Conservation (phyloP, 441 rosid species). For the Populus hybrid region DNA sequence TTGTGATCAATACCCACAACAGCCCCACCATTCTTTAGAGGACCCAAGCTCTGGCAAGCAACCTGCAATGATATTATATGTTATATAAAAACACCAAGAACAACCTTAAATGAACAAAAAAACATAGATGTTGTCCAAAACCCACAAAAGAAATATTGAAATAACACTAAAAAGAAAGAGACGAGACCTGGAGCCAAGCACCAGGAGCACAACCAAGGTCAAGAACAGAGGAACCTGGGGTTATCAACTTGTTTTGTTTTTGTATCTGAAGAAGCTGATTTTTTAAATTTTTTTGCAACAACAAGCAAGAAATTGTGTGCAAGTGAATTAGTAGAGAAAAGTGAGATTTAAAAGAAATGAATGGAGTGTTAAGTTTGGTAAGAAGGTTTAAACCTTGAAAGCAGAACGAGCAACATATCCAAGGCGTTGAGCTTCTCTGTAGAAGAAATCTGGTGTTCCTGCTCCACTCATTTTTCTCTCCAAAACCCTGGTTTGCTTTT, state of each 20-base stretch:
- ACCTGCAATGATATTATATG: constrained; percentile 42
- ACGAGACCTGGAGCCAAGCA: constrained; percentile 94
- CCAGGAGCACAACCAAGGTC: constrained; percentile 99
- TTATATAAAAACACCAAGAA: neutral
- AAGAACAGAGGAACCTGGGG: constrained; percentile 81
- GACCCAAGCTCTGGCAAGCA: constrained; percentile 91
- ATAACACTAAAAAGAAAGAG: neutral
- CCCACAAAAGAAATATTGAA: neutral
- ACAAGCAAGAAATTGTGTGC: neutral
- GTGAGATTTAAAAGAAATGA: neutral
- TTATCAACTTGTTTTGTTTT: constrained; percentile 71
- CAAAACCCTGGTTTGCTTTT: constrained; percentile 13
- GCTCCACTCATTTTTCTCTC: constrained; percentile 64
- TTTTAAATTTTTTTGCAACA: constrained; percentile 19
- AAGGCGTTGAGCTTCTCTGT: constrained; percentile 94
- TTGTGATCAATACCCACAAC: constrained; percentile 90
- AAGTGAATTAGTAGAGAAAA: neutral
- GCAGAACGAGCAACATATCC: constrained; percentile 99
- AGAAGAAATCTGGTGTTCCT: constrained; percentile 92
- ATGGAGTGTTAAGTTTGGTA: neutral
- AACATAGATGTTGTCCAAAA: neutral
- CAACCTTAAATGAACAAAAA: neutral
- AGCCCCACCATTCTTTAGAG: constrained; percentile 66
- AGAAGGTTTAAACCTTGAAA: constrained; percentile 56
- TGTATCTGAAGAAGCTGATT: constrained; percentile 79